Conservation (phyloP, 371 early-diverging fungal species). For the Lichtheimia ramosa region DNA sequence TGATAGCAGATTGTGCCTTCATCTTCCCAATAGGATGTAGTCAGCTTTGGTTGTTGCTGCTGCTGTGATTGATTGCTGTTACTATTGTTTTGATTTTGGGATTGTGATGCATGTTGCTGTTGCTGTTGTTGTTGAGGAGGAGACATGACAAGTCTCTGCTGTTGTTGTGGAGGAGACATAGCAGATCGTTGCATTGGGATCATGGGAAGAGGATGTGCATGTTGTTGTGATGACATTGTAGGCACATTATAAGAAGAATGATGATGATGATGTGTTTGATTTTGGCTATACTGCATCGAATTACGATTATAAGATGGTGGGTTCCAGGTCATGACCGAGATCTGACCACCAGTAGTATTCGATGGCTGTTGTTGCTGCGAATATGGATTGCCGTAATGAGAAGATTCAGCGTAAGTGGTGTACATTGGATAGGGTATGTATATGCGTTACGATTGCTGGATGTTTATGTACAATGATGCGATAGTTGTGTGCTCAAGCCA, state of each 20-base stretch:
- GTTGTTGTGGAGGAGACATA: slow-evolving; percentile 3
- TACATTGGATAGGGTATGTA: neutral
- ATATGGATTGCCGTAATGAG: neutral
- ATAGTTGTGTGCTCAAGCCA: neutral
- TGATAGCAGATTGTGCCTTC: slow-evolving; percentile 74
- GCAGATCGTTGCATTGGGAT: neutral
- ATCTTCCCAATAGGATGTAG: slow-evolving; percentile 78
- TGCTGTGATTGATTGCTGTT: slow-evolving; percentile 2
- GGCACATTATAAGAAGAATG: neutral
- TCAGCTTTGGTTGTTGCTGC: slow-evolving; percentile 50
- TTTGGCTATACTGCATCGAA: neutral
- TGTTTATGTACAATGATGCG: slow-evolving; percentile 1
- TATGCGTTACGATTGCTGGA: neutral
- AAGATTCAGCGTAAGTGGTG: neutral
- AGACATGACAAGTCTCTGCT: slow-evolving; percentile 3
- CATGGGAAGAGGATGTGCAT: neutral
- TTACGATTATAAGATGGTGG: slow-evolving; percentile 1
- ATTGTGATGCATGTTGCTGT: slow-evolving; percentile 5
- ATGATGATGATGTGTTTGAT: neutral
- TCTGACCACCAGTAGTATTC: slow-evolving; percentile 7
- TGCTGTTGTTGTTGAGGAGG: slow-evolving; percentile 1
- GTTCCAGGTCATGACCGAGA: slow-evolving; percentile 22
- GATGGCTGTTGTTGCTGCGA: neutral
- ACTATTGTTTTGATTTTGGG: neutral
- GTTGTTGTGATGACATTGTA: slow-evolving; percentile 1